phyloP scores from a whole-genome alignment of 2,329 filamentous ascomycete genomes.

The Apiospora saccharicola region DNA sequence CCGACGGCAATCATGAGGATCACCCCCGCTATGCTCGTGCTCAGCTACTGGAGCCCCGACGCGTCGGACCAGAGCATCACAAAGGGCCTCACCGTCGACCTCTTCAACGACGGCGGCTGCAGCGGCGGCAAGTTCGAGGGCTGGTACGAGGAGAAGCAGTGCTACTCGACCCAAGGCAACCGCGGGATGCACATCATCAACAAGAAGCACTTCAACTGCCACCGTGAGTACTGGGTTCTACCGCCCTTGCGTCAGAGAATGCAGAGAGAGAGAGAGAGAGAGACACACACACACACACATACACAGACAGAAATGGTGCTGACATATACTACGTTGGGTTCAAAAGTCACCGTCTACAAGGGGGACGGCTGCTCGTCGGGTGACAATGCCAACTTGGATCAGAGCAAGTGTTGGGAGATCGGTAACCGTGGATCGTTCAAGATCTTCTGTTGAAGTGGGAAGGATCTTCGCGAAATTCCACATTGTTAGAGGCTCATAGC shows the following conservation, averaged over 20 bases:
- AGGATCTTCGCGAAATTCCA: too few species aligned
- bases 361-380: slow-evolving; percentile 4
- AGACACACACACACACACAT: too few species aligned
- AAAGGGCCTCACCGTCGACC: slow-evolving; percentile 10
- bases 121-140: slow-evolving; percentile 1
- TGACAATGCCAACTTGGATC: neutral
- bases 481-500: too few species aligned
- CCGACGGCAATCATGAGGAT: neutral
- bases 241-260: neutral
- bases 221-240: neutral
- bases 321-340: neutral
- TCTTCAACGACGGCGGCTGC: slow-evolving; percentile 6
- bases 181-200: slow-evolving; percentile 5
- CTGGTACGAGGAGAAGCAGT: slow-evolving; percentile 1
- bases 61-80: neutral
- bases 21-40: neutral
- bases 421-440: neutral
- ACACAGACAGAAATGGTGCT: too few species aligned
- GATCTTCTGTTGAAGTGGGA: neutral
- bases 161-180: slow-evolving; percentile 12
- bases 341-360: slow-evolving; percentile 2
- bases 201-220: slow-evolving; percentile 7
- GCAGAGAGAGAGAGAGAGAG: too few species aligned
- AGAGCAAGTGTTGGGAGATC: slow-evolving; percentile 1
- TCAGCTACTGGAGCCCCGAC: neutral